Evolutionary conservation across 192 early-diverging fungal genomes (phyloP).

Genomic region (Endogone sp.): DNA sequence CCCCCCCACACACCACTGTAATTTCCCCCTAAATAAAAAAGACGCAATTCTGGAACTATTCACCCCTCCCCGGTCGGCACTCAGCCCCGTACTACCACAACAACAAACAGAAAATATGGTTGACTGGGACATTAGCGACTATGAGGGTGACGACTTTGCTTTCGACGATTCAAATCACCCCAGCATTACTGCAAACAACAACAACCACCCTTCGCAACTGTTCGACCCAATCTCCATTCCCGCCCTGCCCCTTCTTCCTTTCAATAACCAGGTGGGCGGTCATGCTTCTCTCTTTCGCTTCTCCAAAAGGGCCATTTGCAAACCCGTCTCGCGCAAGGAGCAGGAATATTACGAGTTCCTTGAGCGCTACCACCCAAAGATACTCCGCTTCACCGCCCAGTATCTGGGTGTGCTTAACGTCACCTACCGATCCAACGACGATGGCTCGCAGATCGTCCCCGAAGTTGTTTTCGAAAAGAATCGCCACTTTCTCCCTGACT

Average conservation of each 20-base stretch:
- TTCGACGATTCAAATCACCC: slow-evolving; percentile 1
- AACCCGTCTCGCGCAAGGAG: slow-evolving; percentile 84
- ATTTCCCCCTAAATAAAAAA: too few species aligned
- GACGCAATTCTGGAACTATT: too few species aligned
- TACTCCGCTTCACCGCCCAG: slow-evolving; percentile 86
- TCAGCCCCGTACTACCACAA: too few species aligned
- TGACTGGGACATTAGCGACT: slow-evolving; percentile 18
- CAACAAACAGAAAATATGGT: background rate
- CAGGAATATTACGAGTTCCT: slow-evolving; percentile 88
- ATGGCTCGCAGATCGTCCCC: slow-evolving; percentile 44
- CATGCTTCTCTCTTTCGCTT: slow-evolving; percentile 95
- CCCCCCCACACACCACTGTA: too few species aligned
- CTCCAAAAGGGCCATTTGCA: slow-evolving; percentile 95
- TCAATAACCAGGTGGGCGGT: slow-evolving; percentile 91
- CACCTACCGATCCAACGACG: slow-evolving; percentile 52
- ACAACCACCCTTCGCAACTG: slow-evolving; percentile 2
- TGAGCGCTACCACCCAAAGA: slow-evolving; percentile 65
- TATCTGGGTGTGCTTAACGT: slow-evolving; percentile 96
- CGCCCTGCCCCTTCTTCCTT: slow-evolving; percentile 70
- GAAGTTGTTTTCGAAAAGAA: slow-evolving; percentile 91
- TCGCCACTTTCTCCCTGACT: slow-evolving; percentile 76
- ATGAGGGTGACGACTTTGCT: slow-evolving; percentile 5
- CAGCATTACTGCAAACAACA: background rate
- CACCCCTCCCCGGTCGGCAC: too few species aligned
- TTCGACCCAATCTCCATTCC: slow-evolving; percentile 29